phyloP scores from a whole-genome alignment of 306 rosid genomes.

The Hippophae gyantsensis region DNA sequence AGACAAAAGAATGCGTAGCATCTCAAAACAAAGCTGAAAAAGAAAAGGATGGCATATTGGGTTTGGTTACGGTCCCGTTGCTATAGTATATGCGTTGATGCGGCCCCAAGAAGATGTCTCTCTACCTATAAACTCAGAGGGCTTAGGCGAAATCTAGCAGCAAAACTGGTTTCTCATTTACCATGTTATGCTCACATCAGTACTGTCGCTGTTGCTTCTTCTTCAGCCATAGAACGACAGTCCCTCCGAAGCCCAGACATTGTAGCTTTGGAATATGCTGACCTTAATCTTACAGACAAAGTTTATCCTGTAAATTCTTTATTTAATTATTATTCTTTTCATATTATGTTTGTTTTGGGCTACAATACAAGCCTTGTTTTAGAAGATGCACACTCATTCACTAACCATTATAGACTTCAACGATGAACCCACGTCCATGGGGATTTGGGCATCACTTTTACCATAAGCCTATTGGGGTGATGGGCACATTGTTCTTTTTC shows the following conservation, averaged over 20 bases:
- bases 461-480: neutral
- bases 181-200: constrained; percentile 5
- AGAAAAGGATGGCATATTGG: too few species aligned
- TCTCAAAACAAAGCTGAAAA: too few species aligned
- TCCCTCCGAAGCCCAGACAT: constrained; percentile 47
- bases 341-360: too few species aligned
- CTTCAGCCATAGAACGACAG: constrained; percentile 14
- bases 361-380: too few species aligned
- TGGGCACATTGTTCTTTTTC: neutral
- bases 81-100: too few species aligned
- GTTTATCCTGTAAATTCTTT: constrained; percentile 15
- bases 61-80: too few species aligned
- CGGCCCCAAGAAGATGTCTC: neutral
- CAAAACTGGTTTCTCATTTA: neutral
- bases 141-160: constrained; percentile 7
- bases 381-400: too few species aligned
- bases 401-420: too few species aligned
- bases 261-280: constrained; percentile 71
- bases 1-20: too few species aligned
- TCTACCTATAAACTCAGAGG: constrained; percentile 1
- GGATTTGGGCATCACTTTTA: neutral
- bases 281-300: constrained; percentile 64
- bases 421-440: too few species aligned
- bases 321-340: neutral
- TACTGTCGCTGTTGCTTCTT: constrained; percentile 18